Evolutionary conservation across 2,329 filamentous ascomycete genomes (phyloP).

Genomic region (Botrytis porri): DNA sequence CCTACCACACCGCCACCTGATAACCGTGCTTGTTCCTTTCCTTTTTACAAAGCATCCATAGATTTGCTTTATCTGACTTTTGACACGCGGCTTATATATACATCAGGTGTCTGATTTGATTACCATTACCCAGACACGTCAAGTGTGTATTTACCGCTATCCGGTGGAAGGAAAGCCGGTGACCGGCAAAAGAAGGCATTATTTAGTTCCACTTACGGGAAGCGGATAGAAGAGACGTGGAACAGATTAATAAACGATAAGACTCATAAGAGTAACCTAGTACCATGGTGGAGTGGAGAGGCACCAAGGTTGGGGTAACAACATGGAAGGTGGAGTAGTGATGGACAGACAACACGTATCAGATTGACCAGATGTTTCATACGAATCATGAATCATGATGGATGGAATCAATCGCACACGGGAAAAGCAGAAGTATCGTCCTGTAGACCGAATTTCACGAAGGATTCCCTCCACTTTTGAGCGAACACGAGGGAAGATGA

Average conservation of each 20-base stretch:
- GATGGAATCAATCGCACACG: background rate
- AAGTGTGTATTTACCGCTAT: slow-evolving; percentile 1
- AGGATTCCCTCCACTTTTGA: background rate
- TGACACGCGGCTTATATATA: background rate
- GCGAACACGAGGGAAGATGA: background rate
- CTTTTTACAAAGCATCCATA: background rate
- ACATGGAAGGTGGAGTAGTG: background rate
- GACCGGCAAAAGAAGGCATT: background rate
- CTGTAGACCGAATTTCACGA: background rate
- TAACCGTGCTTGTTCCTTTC: background rate
- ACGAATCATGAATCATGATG: background rate
- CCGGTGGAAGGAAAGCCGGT: background rate
- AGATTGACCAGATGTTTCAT: background rate
- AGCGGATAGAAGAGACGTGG: background rate
- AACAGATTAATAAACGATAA: background rate
- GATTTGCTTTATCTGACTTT: background rate
- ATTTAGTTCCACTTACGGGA: background rate
- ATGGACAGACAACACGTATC: background rate
- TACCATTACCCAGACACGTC: background rate
- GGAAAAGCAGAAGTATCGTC: background rate
- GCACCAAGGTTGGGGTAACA: background rate
- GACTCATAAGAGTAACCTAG: background rate
- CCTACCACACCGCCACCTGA: background rate
- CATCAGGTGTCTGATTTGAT: background rate
- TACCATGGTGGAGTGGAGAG: background rate